phyloP scores from a whole-genome alignment of 495 filamentous ascomycete genomes.

The Aspergillus bridgeri region DNA sequence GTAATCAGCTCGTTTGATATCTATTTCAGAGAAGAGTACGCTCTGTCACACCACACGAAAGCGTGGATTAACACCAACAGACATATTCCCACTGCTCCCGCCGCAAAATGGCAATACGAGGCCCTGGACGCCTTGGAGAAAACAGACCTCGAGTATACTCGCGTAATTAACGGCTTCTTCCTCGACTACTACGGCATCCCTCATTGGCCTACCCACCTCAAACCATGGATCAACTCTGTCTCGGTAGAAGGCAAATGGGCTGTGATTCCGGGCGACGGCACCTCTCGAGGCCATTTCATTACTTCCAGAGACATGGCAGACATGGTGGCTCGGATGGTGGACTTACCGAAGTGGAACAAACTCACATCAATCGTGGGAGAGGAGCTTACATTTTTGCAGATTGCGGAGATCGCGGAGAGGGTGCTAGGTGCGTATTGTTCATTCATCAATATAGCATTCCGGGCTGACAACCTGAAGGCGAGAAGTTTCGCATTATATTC shows the following conservation, averaged over 20 bases:
- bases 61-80: not conserved
- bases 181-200: conserved; percentile 41
- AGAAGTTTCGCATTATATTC: conserved; percentile 36
- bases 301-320: conserved; percentile 38
- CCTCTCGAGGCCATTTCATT: conserved; percentile 31
- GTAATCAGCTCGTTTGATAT: conserved; percentile 24
- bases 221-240: conserved; percentile 25
- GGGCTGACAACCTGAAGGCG: too few species aligned
- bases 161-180: conserved; percentile 35
- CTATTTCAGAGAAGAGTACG: conserved; percentile 8
- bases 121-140: not conserved
- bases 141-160: conserved; percentile 35
- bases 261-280: conserved; percentile 38
- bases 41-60: not conserved
- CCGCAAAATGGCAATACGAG: not conserved
- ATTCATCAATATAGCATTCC: too few species aligned
- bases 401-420: conserved; percentile 31
- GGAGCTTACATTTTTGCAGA: conserved; percentile 30
- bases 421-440: conserved; percentile 23
- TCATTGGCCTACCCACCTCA: conserved; percentile 23
- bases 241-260: conserved; percentile 33
- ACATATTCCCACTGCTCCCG: not conserved
- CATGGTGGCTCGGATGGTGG: conserved; percentile 35
- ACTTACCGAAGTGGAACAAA: conserved; percentile 28
- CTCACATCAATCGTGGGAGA: conserved; percentile 28